These are phyloP conservation scores for Cyberlindnera samutprakarnensis DNA, from an alignment of 805 yeast species.

Conservation along the genomic window DNA sequence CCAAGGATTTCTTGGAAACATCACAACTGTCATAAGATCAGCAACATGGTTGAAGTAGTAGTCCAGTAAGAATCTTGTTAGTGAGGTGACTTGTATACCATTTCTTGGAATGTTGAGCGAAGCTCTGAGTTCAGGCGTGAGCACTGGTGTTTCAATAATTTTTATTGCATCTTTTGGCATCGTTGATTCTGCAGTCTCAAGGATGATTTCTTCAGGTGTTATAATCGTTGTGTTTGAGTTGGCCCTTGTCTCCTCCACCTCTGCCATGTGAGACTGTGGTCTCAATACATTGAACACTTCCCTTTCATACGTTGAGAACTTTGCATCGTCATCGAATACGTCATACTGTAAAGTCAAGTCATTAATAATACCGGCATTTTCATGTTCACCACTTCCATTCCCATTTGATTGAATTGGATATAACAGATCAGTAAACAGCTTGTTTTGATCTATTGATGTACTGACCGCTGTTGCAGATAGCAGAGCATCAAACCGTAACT, in stretches of 20 bases:
- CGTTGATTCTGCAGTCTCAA: constrained; percentile 28
- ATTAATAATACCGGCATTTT: too few relatives aligned
- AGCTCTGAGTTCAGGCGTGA: constrained; percentile 23
- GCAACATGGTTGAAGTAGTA: constrained; percentile 74
- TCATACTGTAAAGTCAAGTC: too few relatives aligned
- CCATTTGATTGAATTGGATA: too few relatives aligned
- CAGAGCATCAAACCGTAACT: constrained; percentile 63
- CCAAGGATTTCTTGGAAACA: constrained; percentile 79
- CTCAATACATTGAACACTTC: constrained; percentile 22
- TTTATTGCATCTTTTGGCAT: constrained; percentile 43
- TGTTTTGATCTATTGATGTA: constrained; percentile 42
- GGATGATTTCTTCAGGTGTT: constrained; percentile 6
- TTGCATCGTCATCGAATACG: constrained; percentile 2
- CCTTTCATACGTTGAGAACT: constrained; percentile 15
- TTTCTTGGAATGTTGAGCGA: constrained; percentile 43
- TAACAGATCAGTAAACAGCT: constrained; percentile 47
- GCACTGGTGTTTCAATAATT: constrained; percentile 27
- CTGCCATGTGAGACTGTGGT: constrained; percentile 11
- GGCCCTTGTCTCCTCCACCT: background rate
- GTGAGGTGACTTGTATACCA: constrained; percentile 57
- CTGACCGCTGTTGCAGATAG: constrained; percentile 62
- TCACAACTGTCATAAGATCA: constrained; percentile 67
- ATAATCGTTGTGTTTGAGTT: background rate
- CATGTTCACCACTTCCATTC: too few relatives aligned
- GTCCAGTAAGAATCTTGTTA: constrained; percentile 63